Evolutionary conservation across 1,284 basidiomycete species (phyloP), one percentile per base, ranked within the genome.

Genomic region (Ceratobasidium sp.): DNA sequence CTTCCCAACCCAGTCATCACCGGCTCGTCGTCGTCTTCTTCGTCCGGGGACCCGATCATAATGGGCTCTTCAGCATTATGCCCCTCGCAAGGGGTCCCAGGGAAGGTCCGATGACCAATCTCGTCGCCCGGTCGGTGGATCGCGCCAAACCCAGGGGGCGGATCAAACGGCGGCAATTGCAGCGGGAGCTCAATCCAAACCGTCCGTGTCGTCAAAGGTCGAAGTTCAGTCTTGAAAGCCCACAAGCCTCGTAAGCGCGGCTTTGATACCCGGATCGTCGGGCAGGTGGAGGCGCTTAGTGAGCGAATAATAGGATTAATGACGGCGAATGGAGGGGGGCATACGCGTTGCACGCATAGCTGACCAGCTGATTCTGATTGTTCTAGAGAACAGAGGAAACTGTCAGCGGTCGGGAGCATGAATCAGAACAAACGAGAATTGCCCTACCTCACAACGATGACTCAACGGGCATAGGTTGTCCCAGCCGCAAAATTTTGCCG

Each of bases 31-130:
- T 75, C 71, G 28, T 65, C 71, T 33, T 75, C 71, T 4, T 75
- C 71, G 26, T 75, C 71, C 26, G 46, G 52, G 23, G 71, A 75
- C 20, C 46, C 48, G 23, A 75, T 65, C 59, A 75, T 65, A 40
- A 75, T 33, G 23, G 71, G 44, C 28, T 74, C 71, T 9, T 74
- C 48, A 6, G 46, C 28, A 42, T 74, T 54, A 6, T 52, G 59
- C 9, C 71, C 71, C 28, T 42, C 59, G 38, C 59, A 23, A 26
- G n/a, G 20, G n/a, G 42, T 50, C 40, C 17, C 17, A 33, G 40
- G n/a, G 44, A n/a, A 44, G 61, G 44, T 26, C 46, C 46, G 65
- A 44, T 67, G n/a, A 6, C n/a, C 20, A 67, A 26, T 7, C 46
- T 42, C 56, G 33, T 17, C 56, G 15, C 56, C 56, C 23, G 65